A percentile compares a stretch with the other conserved stretches of the same genome.
These are phyloP conservation scores for Zoysia matrella DNA, from an alignment of 202 grass and related monocot species.

Conservation along the genomic window DNA sequence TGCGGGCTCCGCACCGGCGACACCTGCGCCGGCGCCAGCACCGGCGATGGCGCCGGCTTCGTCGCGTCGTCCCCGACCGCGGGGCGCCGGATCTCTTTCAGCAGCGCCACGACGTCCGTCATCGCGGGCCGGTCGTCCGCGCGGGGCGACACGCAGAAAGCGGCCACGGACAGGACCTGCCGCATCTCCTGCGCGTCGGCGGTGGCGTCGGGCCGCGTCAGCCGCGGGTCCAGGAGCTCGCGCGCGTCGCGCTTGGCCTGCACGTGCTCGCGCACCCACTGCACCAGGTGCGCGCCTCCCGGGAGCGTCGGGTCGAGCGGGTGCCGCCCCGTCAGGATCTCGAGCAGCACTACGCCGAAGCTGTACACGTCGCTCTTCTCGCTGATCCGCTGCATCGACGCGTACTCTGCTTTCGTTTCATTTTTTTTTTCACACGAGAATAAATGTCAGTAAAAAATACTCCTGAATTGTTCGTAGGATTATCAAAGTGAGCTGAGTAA, in stretches of 20 bases:
- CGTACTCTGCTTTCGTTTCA: conserved; percentile 61
- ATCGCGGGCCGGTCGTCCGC: conserved; percentile 75
- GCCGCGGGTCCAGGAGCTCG: conserved; percentile 72
- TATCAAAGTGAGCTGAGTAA: too few species aligned
- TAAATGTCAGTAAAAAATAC: neutral
- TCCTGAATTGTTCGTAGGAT: too few species aligned
- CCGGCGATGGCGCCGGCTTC: neutral
- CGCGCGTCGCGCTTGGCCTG: conserved; percentile 51
- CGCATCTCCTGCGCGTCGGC: conserved; percentile 71
- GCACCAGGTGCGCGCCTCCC: conserved; percentile 85
- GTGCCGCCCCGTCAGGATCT: conserved; percentile 85
- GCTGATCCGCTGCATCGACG: conserved; percentile 83
- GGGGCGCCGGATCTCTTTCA: conserved; percentile 24
- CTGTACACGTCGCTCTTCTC: conserved; percentile 98
- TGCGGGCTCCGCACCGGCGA: conserved; percentile 40
- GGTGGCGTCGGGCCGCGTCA: conserved; percentile 29
- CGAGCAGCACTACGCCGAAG: conserved; percentile 86
- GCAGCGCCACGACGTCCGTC: conserved; percentile 81
- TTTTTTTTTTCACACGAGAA: neutral
- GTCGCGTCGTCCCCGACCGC: conserved; percentile 44
- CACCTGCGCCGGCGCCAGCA: neutral
- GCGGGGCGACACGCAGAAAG: conserved; percentile 66
- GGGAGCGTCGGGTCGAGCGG: conserved; percentile 80
- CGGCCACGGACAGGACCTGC: conserved; percentile 32
- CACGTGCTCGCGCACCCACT: conserved; percentile 74